Percentiles rank a stretch among this genome's conserved stretches.
Conservation (phyloP, 2,329 filamentous ascomycete genomes). For the Fusarium pseudoanthophilum region DNA sequence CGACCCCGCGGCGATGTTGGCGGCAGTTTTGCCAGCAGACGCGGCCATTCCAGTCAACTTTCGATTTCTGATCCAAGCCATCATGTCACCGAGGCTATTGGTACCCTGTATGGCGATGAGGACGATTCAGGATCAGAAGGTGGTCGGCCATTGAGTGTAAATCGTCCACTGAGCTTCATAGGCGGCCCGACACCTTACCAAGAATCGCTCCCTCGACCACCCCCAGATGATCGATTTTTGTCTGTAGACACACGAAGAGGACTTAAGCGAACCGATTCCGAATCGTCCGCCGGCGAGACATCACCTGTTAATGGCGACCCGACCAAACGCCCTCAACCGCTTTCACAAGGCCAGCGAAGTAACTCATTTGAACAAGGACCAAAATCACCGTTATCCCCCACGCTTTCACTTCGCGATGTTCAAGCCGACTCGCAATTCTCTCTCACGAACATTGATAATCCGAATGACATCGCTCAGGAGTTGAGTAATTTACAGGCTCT, state of each 20-base stretch:
- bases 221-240: slow-evolving; percentile 47
- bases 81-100: slow-evolving; percentile 94
- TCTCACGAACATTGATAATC: slow-evolving; percentile 89
- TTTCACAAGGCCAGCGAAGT: slow-evolving; percentile 55
- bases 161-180: slow-evolving; percentile 80
- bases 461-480: slow-evolving; percentile 90
- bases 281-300: slow-evolving; percentile 51
- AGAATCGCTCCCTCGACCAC: slow-evolving; percentile 57
- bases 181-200: slow-evolving; percentile 61
- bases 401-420: slow-evolving; percentile 63
- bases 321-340: slow-evolving; percentile 56
- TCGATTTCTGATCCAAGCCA: slow-evolving; percentile 88
- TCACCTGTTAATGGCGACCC: slow-evolving; percentile 48
- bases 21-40: slow-evolving; percentile 67
- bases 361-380: slow-evolving; percentile 55
- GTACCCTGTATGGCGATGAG: slow-evolving; percentile 86
- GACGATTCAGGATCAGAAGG: slow-evolving; percentile 69
- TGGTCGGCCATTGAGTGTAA: slow-evolving; percentile 72
- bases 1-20: slow-evolving; percentile 65
- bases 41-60: slow-evolving; percentile 67
- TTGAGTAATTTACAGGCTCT: slow-evolving; percentile 91
- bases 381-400: slow-evolving; percentile 62
- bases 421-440: slow-evolving; percentile 75
- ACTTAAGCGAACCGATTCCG: slow-evolving; percentile 59
- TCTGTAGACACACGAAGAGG: slow-evolving; percentile 53